Percentiles rank a stretch among this genome's conserved stretches.
Conservation (phyloP, 2,329 filamentous ascomycete species). For the Rutstroemia sydowiana region DNA sequence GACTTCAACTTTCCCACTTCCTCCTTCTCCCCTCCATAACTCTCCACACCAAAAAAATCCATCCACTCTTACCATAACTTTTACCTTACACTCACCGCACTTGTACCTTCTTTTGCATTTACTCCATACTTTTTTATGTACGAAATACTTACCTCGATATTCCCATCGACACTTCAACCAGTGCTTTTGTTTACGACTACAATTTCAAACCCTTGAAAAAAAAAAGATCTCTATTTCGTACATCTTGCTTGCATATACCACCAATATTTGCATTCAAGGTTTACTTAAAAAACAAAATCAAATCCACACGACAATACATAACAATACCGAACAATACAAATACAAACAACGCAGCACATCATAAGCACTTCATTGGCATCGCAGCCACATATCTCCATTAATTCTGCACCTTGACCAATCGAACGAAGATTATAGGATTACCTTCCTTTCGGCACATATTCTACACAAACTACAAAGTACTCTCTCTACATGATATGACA, state of each 20-base stretch:
- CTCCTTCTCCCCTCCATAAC: slow-evolving; percentile 7
- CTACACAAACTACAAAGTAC: background rate
- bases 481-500: background rate
- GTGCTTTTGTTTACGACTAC: too few species aligned
- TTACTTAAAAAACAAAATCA: background rate
- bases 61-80: too few species aligned
- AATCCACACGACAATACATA: background rate
- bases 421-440: background rate
- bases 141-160: too few species aligned
- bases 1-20: slow-evolving; percentile 13
- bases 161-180: too few species aligned
- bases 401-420: background rate
- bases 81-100: too few species aligned
- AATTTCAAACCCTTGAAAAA: too few species aligned
- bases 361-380: background rate
- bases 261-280: background rate
- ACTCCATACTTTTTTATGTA: too few species aligned
- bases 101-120: too few species aligned
- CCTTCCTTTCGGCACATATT: background rate
- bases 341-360: too few species aligned
- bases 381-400: background rate
- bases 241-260: background rate
- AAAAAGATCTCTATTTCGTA: too few species aligned
- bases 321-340: too few species aligned
- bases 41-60: too few species aligned